Percentiles rank a stretch among this genome's conserved stretches.
Evolutionary conservation across 331 rosid genomes (phyloP).

Genomic region (Arachis monticola): DNA sequence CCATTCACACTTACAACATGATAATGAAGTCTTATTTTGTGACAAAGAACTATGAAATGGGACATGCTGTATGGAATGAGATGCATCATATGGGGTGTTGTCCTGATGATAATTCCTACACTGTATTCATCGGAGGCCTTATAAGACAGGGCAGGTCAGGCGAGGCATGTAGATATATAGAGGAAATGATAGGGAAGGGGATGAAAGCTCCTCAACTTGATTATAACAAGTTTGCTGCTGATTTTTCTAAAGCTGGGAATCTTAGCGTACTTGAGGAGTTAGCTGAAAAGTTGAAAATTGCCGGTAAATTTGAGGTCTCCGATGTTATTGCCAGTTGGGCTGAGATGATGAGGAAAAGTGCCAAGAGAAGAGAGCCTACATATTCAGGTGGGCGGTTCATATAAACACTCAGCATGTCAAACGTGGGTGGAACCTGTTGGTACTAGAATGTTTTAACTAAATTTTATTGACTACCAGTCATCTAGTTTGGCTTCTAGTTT

Average conservation of each 20-base stretch:
- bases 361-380: slow-evolving; percentile 55
- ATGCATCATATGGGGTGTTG: slow-evolving; percentile 69
- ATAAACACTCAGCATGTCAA: slow-evolving; percentile 40
- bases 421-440: slow-evolving; percentile 23
- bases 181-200: slow-evolving; percentile 87
- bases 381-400: slow-evolving; percentile 35
- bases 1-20: slow-evolving; percentile 87
- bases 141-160: slow-evolving; percentile 67
- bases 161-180: slow-evolving; percentile 74
- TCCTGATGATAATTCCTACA: slow-evolving; percentile 80
- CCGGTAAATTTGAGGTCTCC: slow-evolving; percentile 80
- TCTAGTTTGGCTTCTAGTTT: slow-evolving; percentile 18
- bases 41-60: slow-evolving; percentile 71
- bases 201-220: slow-evolving; percentile 93
- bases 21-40: slow-evolving; percentile 80
- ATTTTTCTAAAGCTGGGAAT: slow-evolving; percentile 77
- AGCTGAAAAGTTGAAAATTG: slow-evolving; percentile 72
- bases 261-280: slow-evolving; percentile 72
- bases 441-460: slow-evolving; percentile 12
- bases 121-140: slow-evolving; percentile 77
- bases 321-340: slow-evolving; percentile 73
- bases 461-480: background rate
- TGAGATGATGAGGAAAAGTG: slow-evolving; percentile 72
- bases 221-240: slow-evolving; percentile 80
- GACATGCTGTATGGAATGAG: slow-evolving; percentile 64